Evolutionary conservation across 1,284 basidiomycete genomes (phyloP).

Genomic region (Lentinula novae-zelandiae): DNA sequence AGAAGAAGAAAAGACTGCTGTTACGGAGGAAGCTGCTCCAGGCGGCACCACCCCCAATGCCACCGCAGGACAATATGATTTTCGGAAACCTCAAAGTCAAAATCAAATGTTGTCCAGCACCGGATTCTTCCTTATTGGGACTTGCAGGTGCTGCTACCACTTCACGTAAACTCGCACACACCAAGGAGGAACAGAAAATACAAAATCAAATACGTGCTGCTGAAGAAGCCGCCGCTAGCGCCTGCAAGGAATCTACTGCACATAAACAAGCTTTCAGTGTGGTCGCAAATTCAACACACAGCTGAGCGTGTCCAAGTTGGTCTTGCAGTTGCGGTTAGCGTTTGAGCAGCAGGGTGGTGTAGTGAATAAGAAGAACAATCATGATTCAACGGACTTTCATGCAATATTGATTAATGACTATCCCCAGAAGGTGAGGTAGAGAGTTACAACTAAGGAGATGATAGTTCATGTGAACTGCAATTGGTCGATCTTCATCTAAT

Average conservation of each 20-base stretch:
- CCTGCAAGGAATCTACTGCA: conserved; percentile 79
- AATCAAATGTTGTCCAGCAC: conserved; percentile 91
- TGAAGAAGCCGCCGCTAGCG: conserved; percentile 78
- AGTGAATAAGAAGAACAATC: conserved; percentile 61
- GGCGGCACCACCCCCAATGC: conserved; percentile 29
- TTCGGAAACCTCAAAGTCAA: conserved; percentile 95
- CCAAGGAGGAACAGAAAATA: conserved; percentile 79
- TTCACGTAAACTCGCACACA: conserved; percentile 67
- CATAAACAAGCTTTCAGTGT: conserved; percentile 84
- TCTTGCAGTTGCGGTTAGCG: conserved; percentile 76
- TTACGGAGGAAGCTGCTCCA: conserved; percentile 33
- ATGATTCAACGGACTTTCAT: conserved; percentile 98
- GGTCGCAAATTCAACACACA: conserved; percentile 90
- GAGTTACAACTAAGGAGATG: conserved; percentile 99
- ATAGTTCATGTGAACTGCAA: conserved; percentile 78
- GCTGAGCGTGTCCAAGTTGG: conserved; percentile 78
- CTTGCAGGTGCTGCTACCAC: conserved; percentile 67
- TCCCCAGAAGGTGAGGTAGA: conserved; percentile 98
- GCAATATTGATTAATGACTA: conserved; percentile 99
- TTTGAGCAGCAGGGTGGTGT: conserved; percentile 44
- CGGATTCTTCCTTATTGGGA: conserved; percentile 76
- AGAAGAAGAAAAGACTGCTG: conserved; percentile 64
- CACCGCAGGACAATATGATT: conserved; percentile 70
- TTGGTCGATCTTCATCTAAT: neutral
- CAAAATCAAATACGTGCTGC: conserved; percentile 72